Evolutionary conservation across 345 rosid species (phyloP), one percentile per base, ranked within the genome.

Genomic region (Eucalyptus rudis): DNA sequence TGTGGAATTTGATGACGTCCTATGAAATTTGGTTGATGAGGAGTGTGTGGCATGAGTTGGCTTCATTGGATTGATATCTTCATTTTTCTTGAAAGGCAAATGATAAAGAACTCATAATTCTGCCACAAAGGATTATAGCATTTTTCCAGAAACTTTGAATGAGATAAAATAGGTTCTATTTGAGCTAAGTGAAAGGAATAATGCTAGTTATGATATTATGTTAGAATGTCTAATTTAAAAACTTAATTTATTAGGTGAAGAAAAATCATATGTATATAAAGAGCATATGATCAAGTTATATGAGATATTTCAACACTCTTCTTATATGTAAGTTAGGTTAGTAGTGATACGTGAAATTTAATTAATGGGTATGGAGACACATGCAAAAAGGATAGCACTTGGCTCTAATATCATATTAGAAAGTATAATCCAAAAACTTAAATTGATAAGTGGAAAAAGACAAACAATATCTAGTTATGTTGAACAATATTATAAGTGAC

Each of bases 351-450:
- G 8, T 13, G 4, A 62, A 62, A 62, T 62, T 29, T 27, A 4
- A 29, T 27, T 62, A 27, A 62, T 3, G 31, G 31, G 4, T 3
- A 3, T 6, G 0, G 33, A 59, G 15, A 59, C 4, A 59, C 33
- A 27, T 0, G 68, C 1, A 0, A 27, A 59, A 59, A 6, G 7
- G 31, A 62, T 5, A 29, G 0, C 17, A 62, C 17, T 3, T 27
- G 8, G 2, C 2, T 62, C 4, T 59, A 1, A 27, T 59, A n/a
- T n/a, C n/a, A n/a, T n/a, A n/a, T n/a, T n/a, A 64, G 5, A 64
- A 64, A 64, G 4, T 59, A 3, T 13, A 64, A 64, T n/a, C 15
- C 9, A 64, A n/a, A 64, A 64, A 11, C 10, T 59, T 59, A 13
- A 59, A 59, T 13, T 64, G 3, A n/a, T 14, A n/a, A 27, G 8